These are phyloP conservation scores for Trichoderma cornu-damae DNA, from an alignment of 2,329 filamentous ascomycete genomes.

Conservation along the genomic window DNA sequence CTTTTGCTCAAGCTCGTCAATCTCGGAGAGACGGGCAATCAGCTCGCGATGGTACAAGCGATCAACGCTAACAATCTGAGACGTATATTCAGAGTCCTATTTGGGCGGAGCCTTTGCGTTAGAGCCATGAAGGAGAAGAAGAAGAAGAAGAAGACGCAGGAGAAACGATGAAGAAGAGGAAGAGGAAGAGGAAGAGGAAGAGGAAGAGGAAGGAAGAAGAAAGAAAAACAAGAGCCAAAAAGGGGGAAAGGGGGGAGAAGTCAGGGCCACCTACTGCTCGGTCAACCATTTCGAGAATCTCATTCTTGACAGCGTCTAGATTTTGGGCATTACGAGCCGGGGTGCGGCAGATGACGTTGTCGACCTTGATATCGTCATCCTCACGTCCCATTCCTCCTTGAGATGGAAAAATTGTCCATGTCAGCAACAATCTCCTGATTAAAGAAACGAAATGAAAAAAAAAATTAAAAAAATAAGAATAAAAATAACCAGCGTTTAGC, in stretches of 20 bases:
- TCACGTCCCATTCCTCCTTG: slow-evolving; percentile 71
- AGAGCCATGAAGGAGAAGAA: no score
- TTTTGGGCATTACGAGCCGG: slow-evolving; percentile 96
- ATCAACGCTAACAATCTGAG: slow-evolving; percentile 88
- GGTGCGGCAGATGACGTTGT: slow-evolving; percentile 97
- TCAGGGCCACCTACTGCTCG: slow-evolving; percentile 60
- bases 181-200: no score
- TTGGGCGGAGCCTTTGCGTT: slow-evolving; percentile 15
- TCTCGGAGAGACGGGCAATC: slow-evolving; percentile 78
- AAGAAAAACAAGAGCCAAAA: no score
- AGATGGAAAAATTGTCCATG: no score
- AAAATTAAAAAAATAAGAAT: no score
- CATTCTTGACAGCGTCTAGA: slow-evolving; percentile 92
- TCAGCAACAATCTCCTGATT: slow-evolving; percentile 25
- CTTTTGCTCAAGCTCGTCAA: slow-evolving; percentile 95
- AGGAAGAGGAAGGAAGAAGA: no score
- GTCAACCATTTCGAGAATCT: slow-evolving; percentile 99
- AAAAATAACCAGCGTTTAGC: no score
- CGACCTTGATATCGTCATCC: slow-evolving; percentile 96
- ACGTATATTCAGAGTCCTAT: slow-evolving; percentile 91
- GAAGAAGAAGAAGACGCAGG: no score
- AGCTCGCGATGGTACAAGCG: slow-evolving; percentile 93
- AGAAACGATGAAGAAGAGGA: no score
- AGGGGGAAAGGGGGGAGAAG: no score
- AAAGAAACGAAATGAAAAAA: no score